These are phyloP conservation scores for Uncinocarpus reesii DNA, from an alignment of 2,329 filamentous ascomycete species.

Conservation along the genomic window DNA sequence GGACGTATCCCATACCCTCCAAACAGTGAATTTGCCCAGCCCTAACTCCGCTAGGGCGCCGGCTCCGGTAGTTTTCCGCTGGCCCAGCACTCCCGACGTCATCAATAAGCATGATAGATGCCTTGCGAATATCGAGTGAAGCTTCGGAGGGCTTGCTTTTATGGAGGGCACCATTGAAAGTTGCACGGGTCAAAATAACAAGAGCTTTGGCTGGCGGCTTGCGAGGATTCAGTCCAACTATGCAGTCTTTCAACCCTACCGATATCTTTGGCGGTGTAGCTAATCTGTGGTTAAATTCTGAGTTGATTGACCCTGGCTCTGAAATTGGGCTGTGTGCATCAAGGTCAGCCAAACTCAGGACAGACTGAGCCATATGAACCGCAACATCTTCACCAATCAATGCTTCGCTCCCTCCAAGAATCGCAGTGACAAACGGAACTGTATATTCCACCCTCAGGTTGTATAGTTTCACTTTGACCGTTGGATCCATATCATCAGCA, in stretches of 20 bases:
- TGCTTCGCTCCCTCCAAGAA: constrained; percentile 60
- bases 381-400: constrained; percentile 63
- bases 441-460: constrained; percentile 82
- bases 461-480: constrained; percentile 76
- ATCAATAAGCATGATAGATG: constrained; percentile 73
- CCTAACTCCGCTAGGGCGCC: constrained; percentile 22
- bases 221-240: constrained; percentile 74
- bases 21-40: constrained; percentile 42
- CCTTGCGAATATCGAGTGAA: constrained; percentile 62
- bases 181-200: constrained; percentile 67
- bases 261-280: constrained; percentile 44
- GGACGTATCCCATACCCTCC: constrained; percentile 63
- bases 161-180: constrained; percentile 57
- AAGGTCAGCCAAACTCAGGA: constrained; percentile 63
- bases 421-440: constrained; percentile 68
- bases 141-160: constrained; percentile 55
- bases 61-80: constrained; percentile 26
- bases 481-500: constrained; percentile 86
- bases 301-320: constrained; percentile 13
- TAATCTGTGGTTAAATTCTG: constrained; percentile 18
- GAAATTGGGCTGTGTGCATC: constrained; percentile 20
- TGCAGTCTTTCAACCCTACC: constrained; percentile 67
- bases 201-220: constrained; percentile 64
- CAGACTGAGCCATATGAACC: constrained; percentile 63
- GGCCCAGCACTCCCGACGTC: constrained; percentile 47